Evolutionary conservation across 352 stramenopile species (phyloP), one percentile per base, ranked within the genome.

Genomic region (Phytophthora pinifolia): DNA sequence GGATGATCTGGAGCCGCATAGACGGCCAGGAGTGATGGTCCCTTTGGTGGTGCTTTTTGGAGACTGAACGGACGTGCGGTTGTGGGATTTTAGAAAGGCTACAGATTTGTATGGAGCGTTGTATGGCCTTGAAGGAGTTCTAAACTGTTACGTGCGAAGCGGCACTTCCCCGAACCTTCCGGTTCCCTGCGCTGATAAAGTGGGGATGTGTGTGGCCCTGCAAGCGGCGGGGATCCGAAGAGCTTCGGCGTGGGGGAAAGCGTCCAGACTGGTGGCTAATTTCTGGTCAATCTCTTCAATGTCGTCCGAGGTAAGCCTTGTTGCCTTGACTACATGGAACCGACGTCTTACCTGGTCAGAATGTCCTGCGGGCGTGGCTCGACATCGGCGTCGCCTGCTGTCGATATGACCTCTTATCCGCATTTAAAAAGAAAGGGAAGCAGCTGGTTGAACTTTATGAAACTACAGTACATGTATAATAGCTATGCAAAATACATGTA

Each of bases 1-100:
- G 79, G 32, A 92, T 67, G 58, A 94, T 76, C 66, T 86, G 88
- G 41, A 94, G 64, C 46, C 59, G 59, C 80, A 91, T 91, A 15
- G 29, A 8, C 33, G 9, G 29, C 9, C 9, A 20, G 32, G 18
- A 52, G 20, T 30, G 43, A 49, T 37, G 27, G 43, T 49, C 29
- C 8, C 9, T 36, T 39, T 30, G 35, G 35, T 14, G 15, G 6
- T 43, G 46, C 20, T 17, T 52, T 4, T 12, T 45, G 38, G 38
- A 32, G 39, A 46, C 39, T 46, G 39, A 46, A 46, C 39, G 9
- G 39, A 46, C 39, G 39, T 22, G 22, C 22, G 22, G 22, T 27
- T 27, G 22, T 27, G 22, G 39, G 20, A 46, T 20, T 20, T 46
- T 31, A 46, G 4, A 27, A 27, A 3, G 4, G 3, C 4, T 27